phyloP scores from a whole-genome alignment of 495 filamentous ascomycete genomes.

The Melanomma pulvis-pyrius region DNA sequence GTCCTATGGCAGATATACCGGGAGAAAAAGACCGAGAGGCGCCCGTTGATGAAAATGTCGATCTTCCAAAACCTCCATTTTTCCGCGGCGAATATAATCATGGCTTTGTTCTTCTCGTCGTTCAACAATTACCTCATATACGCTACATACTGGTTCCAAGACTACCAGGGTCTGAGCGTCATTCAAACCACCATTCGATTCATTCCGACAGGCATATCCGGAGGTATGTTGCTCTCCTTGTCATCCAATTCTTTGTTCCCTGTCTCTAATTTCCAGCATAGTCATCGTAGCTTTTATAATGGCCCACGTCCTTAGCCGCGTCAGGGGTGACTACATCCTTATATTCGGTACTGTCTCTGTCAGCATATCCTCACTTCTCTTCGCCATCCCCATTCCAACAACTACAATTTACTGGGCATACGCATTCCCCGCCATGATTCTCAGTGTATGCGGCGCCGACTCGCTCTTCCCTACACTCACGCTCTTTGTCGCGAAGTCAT shows the following conservation, averaged over 20 bases:
- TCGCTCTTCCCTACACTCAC: conserved; percentile 61
- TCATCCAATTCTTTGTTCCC: background rate
- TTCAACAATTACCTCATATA: conserved; percentile 65
- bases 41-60: conserved; percentile 64
- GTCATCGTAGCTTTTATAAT: conserved; percentile 54
- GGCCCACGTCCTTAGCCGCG: conserved; percentile 56
- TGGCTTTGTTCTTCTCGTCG: conserved; percentile 60
- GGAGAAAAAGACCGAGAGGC: conserved; percentile 50
- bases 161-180: conserved; percentile 56
- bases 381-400: conserved; percentile 58
- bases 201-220: conserved; percentile 60
- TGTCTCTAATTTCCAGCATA: background rate
- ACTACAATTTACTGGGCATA: conserved; percentile 62
- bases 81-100: conserved; percentile 61
- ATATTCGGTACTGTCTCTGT: conserved; percentile 55
- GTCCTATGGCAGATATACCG: conserved; percentile 66
- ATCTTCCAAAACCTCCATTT: conserved; percentile 57
- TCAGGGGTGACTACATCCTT: conserved; percentile 58
- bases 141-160: conserved; percentile 65
- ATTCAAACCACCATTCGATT: conserved; percentile 64
- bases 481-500: conserved; percentile 59
- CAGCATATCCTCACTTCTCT: conserved; percentile 56
- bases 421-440: conserved; percentile 59
- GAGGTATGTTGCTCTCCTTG: conserved; percentile 29
- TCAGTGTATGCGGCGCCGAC: conserved; percentile 63